Evolutionary conservation across 2,329 filamentous ascomycete species (phyloP).

Genomic region (Sarocladium oryzae): DNA sequence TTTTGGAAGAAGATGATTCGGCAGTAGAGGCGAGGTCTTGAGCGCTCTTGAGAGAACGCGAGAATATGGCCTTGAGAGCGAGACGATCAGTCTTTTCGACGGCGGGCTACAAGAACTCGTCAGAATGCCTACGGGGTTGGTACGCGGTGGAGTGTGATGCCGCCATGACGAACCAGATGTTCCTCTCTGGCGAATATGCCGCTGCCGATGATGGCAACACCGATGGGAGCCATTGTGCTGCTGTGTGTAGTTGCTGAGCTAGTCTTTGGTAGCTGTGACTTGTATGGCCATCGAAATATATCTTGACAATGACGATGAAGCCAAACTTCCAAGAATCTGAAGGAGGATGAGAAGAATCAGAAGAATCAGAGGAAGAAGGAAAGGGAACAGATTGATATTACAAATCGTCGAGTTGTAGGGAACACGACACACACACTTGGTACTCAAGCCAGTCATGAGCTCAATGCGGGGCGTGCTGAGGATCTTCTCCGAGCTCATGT

Average conservation of each 20-base stretch:
- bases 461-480: not conserved
- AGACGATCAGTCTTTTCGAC: slow-evolving; percentile 45
- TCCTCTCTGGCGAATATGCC: slow-evolving; percentile 56
- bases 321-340: too few species aligned
- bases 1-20: not conserved
- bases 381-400: not conserved
- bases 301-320: too few species aligned
- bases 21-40: slow-evolving; percentile 31
- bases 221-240: slow-evolving; percentile 30
- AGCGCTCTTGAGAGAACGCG: slow-evolving; percentile 54
- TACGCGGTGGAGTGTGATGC: slow-evolving; percentile 10
- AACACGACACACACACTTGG: not conserved
- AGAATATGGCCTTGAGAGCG: slow-evolving; percentile 59
- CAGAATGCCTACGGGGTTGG: not conserved
- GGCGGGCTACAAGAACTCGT: slow-evolving; percentile 37
- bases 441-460: not conserved
- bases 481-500: not conserved
- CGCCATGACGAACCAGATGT: slow-evolving; percentile 43
- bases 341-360: too few species aligned
- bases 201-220: slow-evolving; percentile 56
- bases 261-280: too few species aligned
- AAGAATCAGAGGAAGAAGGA: not conserved
- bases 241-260: too few species aligned
- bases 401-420: not conserved
- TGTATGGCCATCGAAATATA: too few species aligned